Evolutionary conservation across 2,329 filamentous ascomycete genomes (phyloP), one percentile per base, ranked within the genome.

Genomic region (Graphilbum fragrans): DNA sequence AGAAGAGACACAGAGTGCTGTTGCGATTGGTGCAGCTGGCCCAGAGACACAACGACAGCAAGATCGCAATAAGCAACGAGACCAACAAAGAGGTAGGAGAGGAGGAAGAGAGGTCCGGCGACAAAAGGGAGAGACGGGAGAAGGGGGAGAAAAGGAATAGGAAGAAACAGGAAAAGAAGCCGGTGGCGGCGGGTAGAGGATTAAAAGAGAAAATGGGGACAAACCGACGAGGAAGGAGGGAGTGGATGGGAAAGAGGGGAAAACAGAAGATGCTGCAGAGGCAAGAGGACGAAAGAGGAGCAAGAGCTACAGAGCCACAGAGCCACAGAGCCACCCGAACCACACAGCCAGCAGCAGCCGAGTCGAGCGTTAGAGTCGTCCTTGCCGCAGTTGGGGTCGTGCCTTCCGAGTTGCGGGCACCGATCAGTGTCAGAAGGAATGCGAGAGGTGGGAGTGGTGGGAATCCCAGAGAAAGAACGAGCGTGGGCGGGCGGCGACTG

Each of bases 381-480:
- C 25, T 41, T 39, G 23, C 35, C 34, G n/a, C 17, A 42, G 20
- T 35, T 39, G 41, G 41, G 31, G n/a, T 42, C 41, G 29, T 39
- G 41, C 29, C 40, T 35, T 42, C 33, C 33, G 41, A 40, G 25
- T 36, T 9, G 34, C 20, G 37, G 41, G 32, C 33, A 27, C 7
- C 23, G 23, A 27, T 27, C 23, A 27, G 23, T 27, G 41, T 39
- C 37, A 43, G 37, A 39, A 20, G 41, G 41, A 39, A 39, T 43
- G 37, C 19, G 32, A 22, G 22, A 23, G 37, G 37, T 43, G 16
- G 41, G 41, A 43, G 33, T 43, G 41, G 41, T 38, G 41, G 37
- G 36, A 35, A 29, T 33, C 14, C 3, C 21, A 22, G 35, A 31
- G 29, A 17, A 38, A 37, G 41, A 42, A 17, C 41, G 35, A 19